phyloP scores from a whole-genome alignment of 345 rosid genomes.

The Arabidopsis suecica region DNA sequence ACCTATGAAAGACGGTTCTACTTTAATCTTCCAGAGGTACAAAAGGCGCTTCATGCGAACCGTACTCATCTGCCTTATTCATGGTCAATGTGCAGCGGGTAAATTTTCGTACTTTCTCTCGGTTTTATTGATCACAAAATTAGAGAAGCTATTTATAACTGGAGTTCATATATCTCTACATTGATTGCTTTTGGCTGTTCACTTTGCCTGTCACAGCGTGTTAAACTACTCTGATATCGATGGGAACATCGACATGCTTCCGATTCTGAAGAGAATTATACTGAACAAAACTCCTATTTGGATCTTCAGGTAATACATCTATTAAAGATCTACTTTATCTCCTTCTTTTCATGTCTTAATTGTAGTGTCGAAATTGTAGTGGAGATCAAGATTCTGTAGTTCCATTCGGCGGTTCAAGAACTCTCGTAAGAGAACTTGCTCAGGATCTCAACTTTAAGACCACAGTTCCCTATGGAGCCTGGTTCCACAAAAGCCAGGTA shows the following conservation, averaged over 20 bases:
- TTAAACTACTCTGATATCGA: slow-evolving; percentile 68
- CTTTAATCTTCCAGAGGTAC: slow-evolving; percentile 86
- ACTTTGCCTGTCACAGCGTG: slow-evolving; percentile 49
- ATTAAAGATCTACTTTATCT: background rate
- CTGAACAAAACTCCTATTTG: slow-evolving; percentile 69
- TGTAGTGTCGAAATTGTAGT: slow-evolving; percentile 43
- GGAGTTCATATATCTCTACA: background rate
- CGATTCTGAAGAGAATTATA: slow-evolving; percentile 70
- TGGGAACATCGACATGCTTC: slow-evolving; percentile 72
- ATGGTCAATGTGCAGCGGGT: slow-evolving; percentile 83
- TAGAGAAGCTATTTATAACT: background rate
- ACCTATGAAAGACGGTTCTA: slow-evolving; percentile 67
- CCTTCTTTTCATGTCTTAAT: background rate
- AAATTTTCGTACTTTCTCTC: background rate
- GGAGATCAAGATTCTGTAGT: slow-evolving; percentile 93
- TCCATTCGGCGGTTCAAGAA: slow-evolving; percentile 80
- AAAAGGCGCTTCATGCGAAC: slow-evolving; percentile 82
- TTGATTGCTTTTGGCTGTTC: background rate
- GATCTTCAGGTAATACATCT: slow-evolving; percentile 68
- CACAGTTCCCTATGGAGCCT: slow-evolving; percentile 79
- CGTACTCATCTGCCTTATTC: slow-evolving; percentile 62
- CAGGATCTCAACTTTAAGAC: slow-evolving; percentile 59
- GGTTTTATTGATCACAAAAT: background rate
- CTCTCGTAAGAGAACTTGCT: slow-evolving; percentile 79
- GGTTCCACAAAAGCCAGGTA: slow-evolving; percentile 96